Evolutionary conservation across 805 yeast species (phyloP).

Genomic region (Naumovozyma castellii): DNA sequence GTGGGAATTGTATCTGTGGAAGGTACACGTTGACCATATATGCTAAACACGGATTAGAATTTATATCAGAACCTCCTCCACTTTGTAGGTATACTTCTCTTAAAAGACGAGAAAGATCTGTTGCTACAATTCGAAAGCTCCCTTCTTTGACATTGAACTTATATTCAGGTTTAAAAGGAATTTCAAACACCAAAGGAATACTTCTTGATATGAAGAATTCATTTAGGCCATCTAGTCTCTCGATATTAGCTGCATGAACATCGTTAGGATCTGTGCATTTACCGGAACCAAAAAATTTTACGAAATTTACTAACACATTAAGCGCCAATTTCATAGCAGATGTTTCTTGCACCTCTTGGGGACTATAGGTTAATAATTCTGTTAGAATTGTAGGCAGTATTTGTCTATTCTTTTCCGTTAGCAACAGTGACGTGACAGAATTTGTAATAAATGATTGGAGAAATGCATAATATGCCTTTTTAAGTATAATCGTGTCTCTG

Average conservation of each 20-base stretch:
- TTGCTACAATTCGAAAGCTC: constrained; percentile 60
- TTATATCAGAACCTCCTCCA: constrained; percentile 14
- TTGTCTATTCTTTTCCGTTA: constrained; percentile 56
- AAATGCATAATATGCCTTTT: constrained; percentile 60
- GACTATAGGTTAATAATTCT: constrained; percentile 49
- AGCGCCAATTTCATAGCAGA: constrained; percentile 60
- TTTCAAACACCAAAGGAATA: constrained; percentile 61
- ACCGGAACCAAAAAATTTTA: constrained; percentile 59
- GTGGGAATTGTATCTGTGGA: constrained; percentile 49
- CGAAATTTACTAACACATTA: constrained; percentile 55
- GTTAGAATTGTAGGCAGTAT: constrained; percentile 52
- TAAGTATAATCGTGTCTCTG: constrained; percentile 56
- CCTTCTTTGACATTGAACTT: constrained; percentile 68
- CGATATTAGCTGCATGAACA: constrained; percentile 35
- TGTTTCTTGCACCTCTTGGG: constrained; percentile 55
- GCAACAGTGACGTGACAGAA: constrained; percentile 66
- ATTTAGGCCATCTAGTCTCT: constrained; percentile 58
- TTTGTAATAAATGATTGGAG: constrained; percentile 65
- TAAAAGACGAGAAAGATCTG: constrained; percentile 64
- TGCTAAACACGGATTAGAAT: constrained; percentile 27
- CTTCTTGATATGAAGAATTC: constrained; percentile 59
- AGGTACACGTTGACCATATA: constrained; percentile 45
- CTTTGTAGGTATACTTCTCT: constrained; percentile 44
- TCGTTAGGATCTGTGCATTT: constrained; percentile 54
- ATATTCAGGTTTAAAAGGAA: constrained; percentile 60